Evolutionary conservation across 2,329 filamentous ascomycete genomes (phyloP).

Genomic region (Beauveria asiatica): DNA sequence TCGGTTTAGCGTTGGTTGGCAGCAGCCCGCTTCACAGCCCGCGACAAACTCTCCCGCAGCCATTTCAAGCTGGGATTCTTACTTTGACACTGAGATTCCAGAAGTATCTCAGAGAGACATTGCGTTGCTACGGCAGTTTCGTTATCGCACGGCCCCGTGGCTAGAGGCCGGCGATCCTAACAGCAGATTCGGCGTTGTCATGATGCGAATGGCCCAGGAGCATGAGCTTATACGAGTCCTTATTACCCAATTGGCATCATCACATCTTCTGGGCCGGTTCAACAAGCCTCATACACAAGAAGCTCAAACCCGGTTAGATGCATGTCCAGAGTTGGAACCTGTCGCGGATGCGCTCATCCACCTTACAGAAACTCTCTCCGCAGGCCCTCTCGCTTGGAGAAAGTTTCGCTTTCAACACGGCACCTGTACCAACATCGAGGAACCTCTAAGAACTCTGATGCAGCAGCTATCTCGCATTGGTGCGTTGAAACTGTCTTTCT

Average conservation of each 20-base stretch:
- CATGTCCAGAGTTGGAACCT: background rate
- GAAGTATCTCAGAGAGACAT: conserved; percentile 8
- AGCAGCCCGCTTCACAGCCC: background rate
- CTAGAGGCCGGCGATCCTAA: conserved; percentile 15
- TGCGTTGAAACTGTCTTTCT: background rate
- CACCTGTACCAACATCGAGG: background rate
- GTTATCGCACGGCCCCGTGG: conserved; percentile 17
- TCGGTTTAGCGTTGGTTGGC: background rate
- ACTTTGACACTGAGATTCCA: conserved; percentile 12
- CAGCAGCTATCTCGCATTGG: conserved; percentile 14
- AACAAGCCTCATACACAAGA: background rate
- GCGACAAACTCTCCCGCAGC: background rate
- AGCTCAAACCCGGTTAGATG: background rate
- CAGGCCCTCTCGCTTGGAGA: conserved; percentile 9
- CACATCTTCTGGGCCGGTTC: background rate
- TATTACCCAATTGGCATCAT: conserved; percentile 10
- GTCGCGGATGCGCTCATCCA: background rate
- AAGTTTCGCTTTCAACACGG: background rate
- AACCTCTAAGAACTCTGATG: conserved; percentile 13
- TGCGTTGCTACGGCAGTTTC: conserved; percentile 15
- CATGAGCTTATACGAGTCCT: conserved; percentile 3
- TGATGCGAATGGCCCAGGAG: conserved; percentile 15
- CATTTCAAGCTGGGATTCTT: conserved; percentile 14
- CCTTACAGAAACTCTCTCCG: background rate
- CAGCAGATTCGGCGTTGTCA: conserved; percentile 12